Evolutionary conservation across 371 early-diverging fungal species (phyloP), one percentile per base, ranked within the genome.

Genomic region (Nematocida ironsii): DNA sequence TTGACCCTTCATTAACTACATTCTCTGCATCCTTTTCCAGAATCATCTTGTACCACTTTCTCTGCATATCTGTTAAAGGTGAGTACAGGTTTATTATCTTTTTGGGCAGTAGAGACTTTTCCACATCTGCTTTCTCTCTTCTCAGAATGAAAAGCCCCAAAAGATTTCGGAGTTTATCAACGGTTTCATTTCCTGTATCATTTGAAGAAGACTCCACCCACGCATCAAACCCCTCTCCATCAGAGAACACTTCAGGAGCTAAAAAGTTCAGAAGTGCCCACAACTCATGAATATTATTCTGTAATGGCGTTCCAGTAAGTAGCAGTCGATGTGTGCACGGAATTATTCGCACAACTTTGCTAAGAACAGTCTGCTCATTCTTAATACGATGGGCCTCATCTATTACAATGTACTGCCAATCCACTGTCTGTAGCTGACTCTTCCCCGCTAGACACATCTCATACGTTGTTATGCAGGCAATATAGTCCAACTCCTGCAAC

Each of bases 401-500:
- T n/a, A 83, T 83, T 4, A 83, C 78, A 54, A 83, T 64, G 56
- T 83, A 83, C 73, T 71, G 74, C 83, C 83, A 83, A 13, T 83
- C 52, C 16, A 82, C 60, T 0, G 58, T 42, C 33, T 78, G 69
- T 11, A 83, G 48, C 44, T 42, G 27, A 2, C 33, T 61, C 61
- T 83, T 83, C 1, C 62, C 76, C 3, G 62, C 44, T 25, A 83
- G 33, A 52, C 83, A 83, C 83, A 83, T 83, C 44, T 83, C 83
- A 55, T 83, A 83, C 25, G 83, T 83, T 54, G 83, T 83, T 18
- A 83, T 83, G 61, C 72, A 72, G 39, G 74, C 76, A 89, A 84
- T 95, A 18, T 94, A 94, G 82, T 94, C 95, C 82, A 92, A 91
- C 64, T 92, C 91, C 85, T 95, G 95, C 94, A 95, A 94, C 83